A percentile compares a stretch with the other conserved stretches of the same genome.
These are phyloP conservation scores for Talaromyces borbonicus DNA, from an alignment of 495 filamentous ascomycete species.

Conservation along the genomic window DNA sequence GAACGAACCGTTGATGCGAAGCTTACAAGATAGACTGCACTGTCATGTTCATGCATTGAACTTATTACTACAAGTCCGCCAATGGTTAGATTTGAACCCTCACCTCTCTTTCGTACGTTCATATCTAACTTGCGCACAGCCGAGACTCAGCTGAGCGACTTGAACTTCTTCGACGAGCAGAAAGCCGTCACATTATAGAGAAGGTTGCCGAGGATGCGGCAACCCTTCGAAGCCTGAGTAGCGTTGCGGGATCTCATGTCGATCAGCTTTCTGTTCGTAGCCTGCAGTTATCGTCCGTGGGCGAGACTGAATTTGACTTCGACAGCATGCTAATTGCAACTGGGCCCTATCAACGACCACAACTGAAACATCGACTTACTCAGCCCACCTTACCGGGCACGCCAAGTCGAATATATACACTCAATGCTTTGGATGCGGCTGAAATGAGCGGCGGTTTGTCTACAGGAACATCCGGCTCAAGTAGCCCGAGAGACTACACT, in stretches of 20 bases:
- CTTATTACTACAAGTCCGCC: conserved; percentile 33
- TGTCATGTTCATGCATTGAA: conserved; percentile 34
- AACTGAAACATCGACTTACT: background rate
- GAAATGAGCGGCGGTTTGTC: background rate
- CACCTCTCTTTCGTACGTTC: conserved; percentile 3
- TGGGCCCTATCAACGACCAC: conserved; percentile 18
- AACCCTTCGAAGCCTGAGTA: conserved; percentile 23
- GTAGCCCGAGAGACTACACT: conserved; percentile 18
- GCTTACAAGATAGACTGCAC: conserved; percentile 28
- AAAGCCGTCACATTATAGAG: conserved; percentile 30
- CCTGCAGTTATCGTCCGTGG: conserved; percentile 18
- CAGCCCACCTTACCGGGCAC: no score
- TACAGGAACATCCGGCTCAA: background rate
- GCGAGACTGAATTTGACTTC: conserved; percentile 25
- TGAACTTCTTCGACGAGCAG: conserved; percentile 22
- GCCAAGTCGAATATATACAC: no score
- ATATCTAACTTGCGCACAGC: no score
- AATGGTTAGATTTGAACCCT: conserved; percentile 24
- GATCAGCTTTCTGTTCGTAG: conserved; percentile 20
- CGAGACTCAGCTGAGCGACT: conserved; percentile 25
- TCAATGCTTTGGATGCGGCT: no score
- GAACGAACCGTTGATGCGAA: conserved; percentile 35
- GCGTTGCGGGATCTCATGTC: conserved; percentile 17
- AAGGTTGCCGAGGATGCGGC: conserved; percentile 32
- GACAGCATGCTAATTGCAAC: conserved; percentile 21